Conservation (phyloP, 768 basidiomycete genomes). For the Leccinellum rugosiceps region DNA sequence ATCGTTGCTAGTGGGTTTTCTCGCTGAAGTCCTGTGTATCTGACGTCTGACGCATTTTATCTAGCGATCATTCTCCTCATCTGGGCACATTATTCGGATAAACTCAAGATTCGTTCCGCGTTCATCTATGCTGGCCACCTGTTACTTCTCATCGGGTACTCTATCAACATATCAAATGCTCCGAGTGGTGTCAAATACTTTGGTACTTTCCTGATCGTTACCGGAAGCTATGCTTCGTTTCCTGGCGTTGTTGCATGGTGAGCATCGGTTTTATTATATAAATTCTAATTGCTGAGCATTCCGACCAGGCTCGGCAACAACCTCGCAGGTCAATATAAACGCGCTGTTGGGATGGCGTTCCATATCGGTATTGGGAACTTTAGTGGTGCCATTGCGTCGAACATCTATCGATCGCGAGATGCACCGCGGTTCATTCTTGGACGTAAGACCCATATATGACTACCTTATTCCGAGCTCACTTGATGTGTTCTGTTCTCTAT, state of each 20-base stretch:
- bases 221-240: conserved; percentile 52
- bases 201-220: conserved; percentile 66
- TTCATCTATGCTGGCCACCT: conserved; percentile 54
- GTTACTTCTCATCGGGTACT: conserved; percentile 55
- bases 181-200: conserved; percentile 62
- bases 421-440: conserved; percentile 9
- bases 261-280: conserved; percentile 13
- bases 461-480: neutral
- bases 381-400: conserved; percentile 59
- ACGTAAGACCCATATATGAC: neutral
- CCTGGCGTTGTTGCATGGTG: conserved; percentile 65
- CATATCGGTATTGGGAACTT: conserved; percentile 57
- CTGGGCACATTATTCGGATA: conserved; percentile 61
- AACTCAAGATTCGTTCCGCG: conserved; percentile 49
- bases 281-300: neutral
- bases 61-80: conserved; percentile 48
- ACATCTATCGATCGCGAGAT: conserved; percentile 59
- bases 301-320: conserved; percentile 50
- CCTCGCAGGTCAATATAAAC: conserved; percentile 66
- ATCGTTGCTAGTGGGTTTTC: conserved; percentile 51
- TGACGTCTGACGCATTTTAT: neutral
- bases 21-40: neutral
- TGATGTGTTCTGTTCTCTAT: neutral
- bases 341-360: conserved; percentile 62
- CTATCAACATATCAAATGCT: conserved; percentile 58